Evolutionary conservation across 768 basidiomycete genomes (phyloP), one percentile per base, ranked within the genome.

Genomic region (Imleria badia): DNA sequence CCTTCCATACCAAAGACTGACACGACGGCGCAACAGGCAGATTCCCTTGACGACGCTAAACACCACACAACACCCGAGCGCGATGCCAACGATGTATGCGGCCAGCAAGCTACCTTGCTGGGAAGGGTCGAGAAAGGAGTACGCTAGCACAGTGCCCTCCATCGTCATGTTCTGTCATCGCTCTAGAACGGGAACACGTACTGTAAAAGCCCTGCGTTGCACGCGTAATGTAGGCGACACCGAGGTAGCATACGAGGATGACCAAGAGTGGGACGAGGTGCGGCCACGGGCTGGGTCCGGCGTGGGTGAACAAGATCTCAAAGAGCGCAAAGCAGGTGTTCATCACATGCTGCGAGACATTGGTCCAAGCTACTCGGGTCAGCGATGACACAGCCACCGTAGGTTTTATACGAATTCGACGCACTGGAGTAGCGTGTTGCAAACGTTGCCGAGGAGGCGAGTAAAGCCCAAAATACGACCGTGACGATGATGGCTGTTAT

Each of bases 181-280:
- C 10, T 13, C 6, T 20, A 23, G 33, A 33, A 30, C 3, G 48
- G 76, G 22, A 3, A 17, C 36, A 68, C 84, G 49, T 56, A 89
- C 87, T 67, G 65, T 89, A 90, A 62, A 86, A 79, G 0, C 81
- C 80, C 62, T 86, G 84, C 0, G 80, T 78, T 0, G 71, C 80
- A 45, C 77, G 60, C 0, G 86, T 87, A 49, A 91, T 77, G 60
- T 89, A 91, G 12, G 87, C 87, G 1, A 90, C 70, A 22, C 78
- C 85, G 17, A 89, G 69, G 61, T 90, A 91, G 3, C 69, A 61
- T 0, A 59, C 81, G 11, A 89, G 78, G 19, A 83, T 57, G 12
- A 85, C 15, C 15, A 87, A 43, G 23, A 77, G 70, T 34, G 77
- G 61, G 3, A 75, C 70, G 4, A 88, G 66, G 38, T 78, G 71